phyloP scores from a whole-genome alignment of 495 filamentous ascomycete species.

The Cercophora sp. region DNA sequence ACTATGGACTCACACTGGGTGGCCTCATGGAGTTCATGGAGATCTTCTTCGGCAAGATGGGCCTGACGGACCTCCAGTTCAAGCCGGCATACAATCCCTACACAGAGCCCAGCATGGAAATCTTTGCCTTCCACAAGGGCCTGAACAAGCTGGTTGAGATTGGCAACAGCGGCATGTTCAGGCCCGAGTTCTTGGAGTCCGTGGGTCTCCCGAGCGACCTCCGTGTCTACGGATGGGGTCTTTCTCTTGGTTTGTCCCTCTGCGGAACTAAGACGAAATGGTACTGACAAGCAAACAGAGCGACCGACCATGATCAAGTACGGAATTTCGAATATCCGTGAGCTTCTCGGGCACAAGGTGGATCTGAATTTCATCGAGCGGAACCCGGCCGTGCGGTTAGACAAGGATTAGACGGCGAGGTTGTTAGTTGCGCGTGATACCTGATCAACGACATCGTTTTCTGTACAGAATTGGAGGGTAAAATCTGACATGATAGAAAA shows the following conservation, averaged over 20 bases:
- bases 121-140: constrained; percentile 88
- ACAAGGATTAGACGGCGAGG: constrained; percentile 55
- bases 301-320: constrained; percentile 98
- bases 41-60: constrained; percentile 95
- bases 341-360: constrained; percentile 80
- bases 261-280: no score
- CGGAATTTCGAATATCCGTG: constrained; percentile 77
- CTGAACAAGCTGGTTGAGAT: constrained; percentile 93
- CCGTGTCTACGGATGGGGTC: constrained; percentile 9
- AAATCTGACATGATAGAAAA: not conserved
- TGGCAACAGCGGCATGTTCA: constrained; percentile 97
- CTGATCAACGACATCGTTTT: not conserved
- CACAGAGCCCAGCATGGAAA: constrained; percentile 97
- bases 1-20: constrained; percentile 85
- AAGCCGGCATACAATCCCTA: constrained; percentile 92
- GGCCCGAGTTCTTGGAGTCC: constrained; percentile 80
- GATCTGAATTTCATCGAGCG: constrained; percentile 76
- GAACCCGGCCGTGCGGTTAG: constrained; percentile 78
- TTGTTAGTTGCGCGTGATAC: constrained; percentile 1
- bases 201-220: constrained; percentile 67
- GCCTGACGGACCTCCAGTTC: constrained; percentile 57
- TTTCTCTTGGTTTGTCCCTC: constrained; percentile 68
- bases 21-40: constrained; percentile 96
- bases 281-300: no score
- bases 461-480: not conserved